Conservation (phyloP, 2,329 filamentous ascomycete species). For the Cyphellophora europaea region DNA sequence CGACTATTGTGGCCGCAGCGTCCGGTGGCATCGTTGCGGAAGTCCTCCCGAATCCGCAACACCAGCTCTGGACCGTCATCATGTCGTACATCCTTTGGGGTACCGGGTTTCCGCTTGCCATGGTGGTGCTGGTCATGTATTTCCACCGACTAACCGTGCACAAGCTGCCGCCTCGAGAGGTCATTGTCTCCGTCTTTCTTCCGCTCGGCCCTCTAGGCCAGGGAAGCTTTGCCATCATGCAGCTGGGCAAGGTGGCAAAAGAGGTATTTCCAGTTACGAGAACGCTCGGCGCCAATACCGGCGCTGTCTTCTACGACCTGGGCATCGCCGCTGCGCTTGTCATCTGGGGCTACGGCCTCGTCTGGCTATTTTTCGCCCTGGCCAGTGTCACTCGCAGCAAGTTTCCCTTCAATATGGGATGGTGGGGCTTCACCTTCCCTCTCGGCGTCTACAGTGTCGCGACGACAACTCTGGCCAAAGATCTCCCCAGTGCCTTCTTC, state of each 20-base stretch:
- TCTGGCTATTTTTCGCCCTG: slow-evolving; percentile 30
- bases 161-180: slow-evolving; percentile 56
- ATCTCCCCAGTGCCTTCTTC: slow-evolving; percentile 48
- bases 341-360: slow-evolving; percentile 28
- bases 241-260: slow-evolving; percentile 38
- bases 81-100: slow-evolving; percentile 64
- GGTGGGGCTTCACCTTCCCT: slow-evolving; percentile 54
- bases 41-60: slow-evolving; percentile 27
- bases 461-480: slow-evolving; percentile 31
- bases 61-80: slow-evolving; percentile 55
- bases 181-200: slow-evolving; percentile 59
- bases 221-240: slow-evolving; percentile 51
- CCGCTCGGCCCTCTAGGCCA: slow-evolving; percentile 59
- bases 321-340: slow-evolving; percentile 26
- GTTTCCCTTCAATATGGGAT: slow-evolving; percentile 54
- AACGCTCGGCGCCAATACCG: slow-evolving; percentile 17
- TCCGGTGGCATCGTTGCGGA: slow-evolving; percentile 50
- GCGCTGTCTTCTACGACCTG: slow-evolving; percentile 16
- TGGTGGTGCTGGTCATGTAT: slow-evolving; percentile 58
- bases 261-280: slow-evolving; percentile 25
- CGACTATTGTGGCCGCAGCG: slow-evolving; percentile 56
- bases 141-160: slow-evolving; percentile 60
- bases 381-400: slow-evolving; percentile 23
- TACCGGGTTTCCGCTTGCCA: slow-evolving; percentile 44
- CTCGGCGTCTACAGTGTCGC: slow-evolving; percentile 45